Evolutionary conservation across 345 rosid genomes (phyloP), one percentile per base, ranked within the genome.

Genomic region (Eucalyptus sp.): DNA sequence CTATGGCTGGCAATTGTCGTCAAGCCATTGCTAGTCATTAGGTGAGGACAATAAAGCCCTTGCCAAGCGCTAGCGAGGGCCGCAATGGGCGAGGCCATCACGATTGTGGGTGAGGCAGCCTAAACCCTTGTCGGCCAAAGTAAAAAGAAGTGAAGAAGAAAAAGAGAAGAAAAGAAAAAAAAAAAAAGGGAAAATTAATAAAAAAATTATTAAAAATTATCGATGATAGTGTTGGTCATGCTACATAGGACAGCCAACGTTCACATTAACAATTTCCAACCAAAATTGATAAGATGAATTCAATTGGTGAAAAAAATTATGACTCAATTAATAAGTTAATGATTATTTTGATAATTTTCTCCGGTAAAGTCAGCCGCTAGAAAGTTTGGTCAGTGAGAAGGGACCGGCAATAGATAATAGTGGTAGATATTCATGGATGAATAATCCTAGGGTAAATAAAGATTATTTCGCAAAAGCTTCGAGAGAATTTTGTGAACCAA

Each of bases 211-310:
- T 20, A 7, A 52, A 52, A 52, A 7, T 52, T 52, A 0, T 3
- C 0, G 10, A 3, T 52, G 10, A 52, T 52, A 52, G 58, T 52
- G 8, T 20, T 52, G 25, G 5, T 8, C 25, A 20, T 44, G 48
- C 3, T 10, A 44, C 10, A 10, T 7, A 44, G 1, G 48, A 8
- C 1, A 10, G 10, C 0, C 0, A 0, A 52, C 0, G 0, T 52
- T 0, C 0, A 52, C 5, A 52, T 52, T 20, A 52, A 0, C 1
- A 52, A 46, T 46, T 46, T 46, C 3, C 3, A 46, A 46, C 3
- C 4, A 46, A 46, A 10, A 46, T 46, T 46, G 10, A 46, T 46
- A 1, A 8, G 10, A 46, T 46, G 9, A 46, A 46, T 8, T 46
- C 1, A 46, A 46, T 46, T 46, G 48, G 9, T 1, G 8, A 46